Evolutionary conservation across 345 rosid genomes (phyloP).

Genomic region (Salix udensis): DNA sequence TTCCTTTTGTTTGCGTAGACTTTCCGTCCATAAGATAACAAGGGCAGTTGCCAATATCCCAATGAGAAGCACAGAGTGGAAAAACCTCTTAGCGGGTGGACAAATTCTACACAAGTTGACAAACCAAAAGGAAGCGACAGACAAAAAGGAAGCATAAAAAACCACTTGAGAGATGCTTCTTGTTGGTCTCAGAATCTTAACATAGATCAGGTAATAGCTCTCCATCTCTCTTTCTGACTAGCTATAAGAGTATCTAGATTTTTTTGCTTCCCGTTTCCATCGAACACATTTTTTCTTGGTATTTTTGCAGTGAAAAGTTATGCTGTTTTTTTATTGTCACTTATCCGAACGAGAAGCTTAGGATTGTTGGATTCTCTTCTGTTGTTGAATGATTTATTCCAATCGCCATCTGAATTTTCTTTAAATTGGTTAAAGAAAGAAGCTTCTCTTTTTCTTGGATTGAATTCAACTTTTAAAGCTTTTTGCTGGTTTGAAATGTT

Average conservation of each 20-base stretch:
- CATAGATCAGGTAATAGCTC: not conserved
- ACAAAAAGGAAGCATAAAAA: not conserved
- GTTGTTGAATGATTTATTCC: no score
- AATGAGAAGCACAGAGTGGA: not conserved
- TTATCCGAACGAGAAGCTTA: no score
- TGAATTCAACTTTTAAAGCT: not conserved
- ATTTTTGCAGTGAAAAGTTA: no score
- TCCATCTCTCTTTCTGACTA: not conserved
- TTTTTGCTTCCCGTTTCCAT: not conserved
- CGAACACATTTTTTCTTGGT: not conserved
- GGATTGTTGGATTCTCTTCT: no score
- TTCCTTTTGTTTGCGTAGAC: not conserved
- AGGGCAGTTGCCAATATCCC: not conserved
- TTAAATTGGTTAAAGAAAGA: constrained; percentile 16
- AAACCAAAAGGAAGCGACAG: not conserved
- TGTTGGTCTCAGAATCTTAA: not conserved
- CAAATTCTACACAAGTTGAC: not conserved
- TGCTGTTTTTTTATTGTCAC: no score
- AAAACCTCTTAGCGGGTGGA: not conserved
- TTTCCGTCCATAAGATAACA: not conserved
- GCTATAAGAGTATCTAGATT: not conserved
- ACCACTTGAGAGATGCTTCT: constrained; percentile 2
- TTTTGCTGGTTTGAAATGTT: not conserved
- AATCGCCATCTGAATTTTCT: constrained; percentile 32
- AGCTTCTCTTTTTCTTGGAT: not conserved